Conservation (phyloP, 768 basidiomycete species). For the Dentipellis sp. region DNA sequence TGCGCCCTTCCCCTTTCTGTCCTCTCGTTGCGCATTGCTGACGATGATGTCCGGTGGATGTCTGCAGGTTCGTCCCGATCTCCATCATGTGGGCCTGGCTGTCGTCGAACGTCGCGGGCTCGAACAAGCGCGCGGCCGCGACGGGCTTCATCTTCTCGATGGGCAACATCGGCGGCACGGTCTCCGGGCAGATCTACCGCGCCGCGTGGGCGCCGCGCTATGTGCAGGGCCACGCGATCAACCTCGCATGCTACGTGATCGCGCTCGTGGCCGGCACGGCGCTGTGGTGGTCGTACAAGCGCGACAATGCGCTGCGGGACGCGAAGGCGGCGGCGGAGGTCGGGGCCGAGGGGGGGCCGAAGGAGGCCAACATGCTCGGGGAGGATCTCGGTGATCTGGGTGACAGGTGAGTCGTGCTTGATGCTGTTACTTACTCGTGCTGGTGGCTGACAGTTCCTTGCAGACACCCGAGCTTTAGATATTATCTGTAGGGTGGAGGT, state of each 20-base stretch:
- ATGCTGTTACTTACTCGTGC: no score
- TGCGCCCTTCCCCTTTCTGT: slow-evolving; percentile 10
- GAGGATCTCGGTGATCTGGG: no score
- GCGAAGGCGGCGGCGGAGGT: no score
- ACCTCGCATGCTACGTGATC: slow-evolving; percentile 4
- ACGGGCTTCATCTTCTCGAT: slow-evolving; percentile 23
- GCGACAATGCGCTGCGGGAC: no score
- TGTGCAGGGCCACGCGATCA: slow-evolving; percentile 24
- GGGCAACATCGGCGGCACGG: slow-evolving; percentile 24
- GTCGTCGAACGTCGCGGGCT: slow-evolving; percentile 18
- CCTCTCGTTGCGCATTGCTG: neutral
- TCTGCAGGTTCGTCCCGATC: slow-evolving; percentile 21
- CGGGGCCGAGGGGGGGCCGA: no score
- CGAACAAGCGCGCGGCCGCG: slow-evolving; percentile 23
- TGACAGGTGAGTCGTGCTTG: no score
- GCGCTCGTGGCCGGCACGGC: no score
- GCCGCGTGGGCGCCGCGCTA: slow-evolving; percentile 24
- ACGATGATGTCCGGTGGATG: neutral
- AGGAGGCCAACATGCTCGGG: no score
- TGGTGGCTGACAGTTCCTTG: no score
- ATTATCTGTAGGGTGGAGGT: no score
- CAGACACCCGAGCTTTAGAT: no score
- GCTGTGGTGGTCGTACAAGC: no score
- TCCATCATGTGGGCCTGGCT: slow-evolving; percentile 22
- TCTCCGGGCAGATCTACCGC: slow-evolving; percentile 22